Conservation (phyloP, 1,284 basidiomycete species). For the Sparassis latifolia region DNA sequence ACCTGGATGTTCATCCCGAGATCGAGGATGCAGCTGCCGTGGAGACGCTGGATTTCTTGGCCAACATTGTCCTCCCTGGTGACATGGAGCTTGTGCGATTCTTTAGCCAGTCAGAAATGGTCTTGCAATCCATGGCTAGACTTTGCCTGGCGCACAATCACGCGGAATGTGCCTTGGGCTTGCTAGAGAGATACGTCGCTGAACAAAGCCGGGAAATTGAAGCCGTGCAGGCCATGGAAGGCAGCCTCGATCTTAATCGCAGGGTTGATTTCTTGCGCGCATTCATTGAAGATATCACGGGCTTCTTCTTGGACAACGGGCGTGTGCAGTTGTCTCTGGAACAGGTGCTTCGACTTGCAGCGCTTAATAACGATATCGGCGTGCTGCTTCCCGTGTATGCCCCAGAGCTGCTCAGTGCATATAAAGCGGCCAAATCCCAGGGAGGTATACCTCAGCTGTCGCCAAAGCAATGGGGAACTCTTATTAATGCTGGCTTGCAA, state of each 20-base stretch:
- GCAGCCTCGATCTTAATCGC: no score
- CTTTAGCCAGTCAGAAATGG: neutral
- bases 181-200: neutral
- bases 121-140: neutral
- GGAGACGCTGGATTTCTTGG: constrained; percentile 24
- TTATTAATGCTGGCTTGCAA: no score
- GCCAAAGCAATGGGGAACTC: no score
- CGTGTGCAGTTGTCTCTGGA: neutral
- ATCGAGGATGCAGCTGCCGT: constrained; percentile 15
- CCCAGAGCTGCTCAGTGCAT: no score
- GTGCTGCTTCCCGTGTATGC: no score
- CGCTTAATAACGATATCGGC: neutral
- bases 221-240: no score
- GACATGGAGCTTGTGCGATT: neutral
- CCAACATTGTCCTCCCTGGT: constrained; percentile 15
- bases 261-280: no score
- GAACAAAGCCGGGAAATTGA: neutral
- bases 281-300: no score
- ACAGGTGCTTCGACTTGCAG: neutral
- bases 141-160: neutral
- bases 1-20: constrained; percentile 24
- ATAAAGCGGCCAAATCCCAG: no score
- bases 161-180: neutral
- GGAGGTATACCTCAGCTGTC: no score
- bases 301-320: no score